A percentile compares a stretch with the other conserved stretches of the same genome.
These are phyloP conservation scores for Adansonia digitata DNA, from an alignment of 345 rosid species.

Conservation along the genomic window DNA sequence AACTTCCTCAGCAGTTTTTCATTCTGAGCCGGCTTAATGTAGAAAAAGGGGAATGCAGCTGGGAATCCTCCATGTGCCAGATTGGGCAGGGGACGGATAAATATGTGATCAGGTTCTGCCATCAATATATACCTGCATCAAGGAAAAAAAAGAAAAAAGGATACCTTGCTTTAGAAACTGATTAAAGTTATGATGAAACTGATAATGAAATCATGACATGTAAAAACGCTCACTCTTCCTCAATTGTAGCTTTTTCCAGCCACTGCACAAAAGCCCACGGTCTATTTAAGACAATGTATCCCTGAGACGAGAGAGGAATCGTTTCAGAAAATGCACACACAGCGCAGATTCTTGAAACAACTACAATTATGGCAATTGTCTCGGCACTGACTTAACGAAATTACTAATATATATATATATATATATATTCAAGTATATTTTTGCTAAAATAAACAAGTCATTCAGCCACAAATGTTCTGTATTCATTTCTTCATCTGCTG, in stretches of 20 bases:
- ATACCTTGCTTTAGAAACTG: conserved; percentile 2
- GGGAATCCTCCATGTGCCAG: conserved; percentile 62
- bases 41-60: conserved; percentile 88
- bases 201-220: conserved; percentile 5
- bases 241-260: conserved; percentile 83
- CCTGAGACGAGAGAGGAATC: conserved; percentile 40
- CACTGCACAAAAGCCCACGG: conserved; percentile 99
- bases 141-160: background rate
- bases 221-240: conserved; percentile 72
- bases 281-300: conserved; percentile 90
- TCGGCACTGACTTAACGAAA: background rate
- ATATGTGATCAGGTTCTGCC: conserved; percentile 96
- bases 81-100: conserved; percentile 78
- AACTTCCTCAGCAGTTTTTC: conserved; percentile 58
- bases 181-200: background rate
- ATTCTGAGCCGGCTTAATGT: conserved; percentile 61
- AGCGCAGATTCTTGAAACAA: background rate
- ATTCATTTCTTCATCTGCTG: background rate
- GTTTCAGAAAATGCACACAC: background rate
- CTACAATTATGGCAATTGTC: background rate
- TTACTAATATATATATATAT: no score
- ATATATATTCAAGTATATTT: background rate
- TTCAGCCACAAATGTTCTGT: background rate
- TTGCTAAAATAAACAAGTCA: background rate
- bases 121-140: conserved; percentile 71